These are phyloP conservation scores for Puccinia brachypodii DNA, from an alignment of 1,284 basidiomycete genomes.

Conservation along the genomic window DNA sequence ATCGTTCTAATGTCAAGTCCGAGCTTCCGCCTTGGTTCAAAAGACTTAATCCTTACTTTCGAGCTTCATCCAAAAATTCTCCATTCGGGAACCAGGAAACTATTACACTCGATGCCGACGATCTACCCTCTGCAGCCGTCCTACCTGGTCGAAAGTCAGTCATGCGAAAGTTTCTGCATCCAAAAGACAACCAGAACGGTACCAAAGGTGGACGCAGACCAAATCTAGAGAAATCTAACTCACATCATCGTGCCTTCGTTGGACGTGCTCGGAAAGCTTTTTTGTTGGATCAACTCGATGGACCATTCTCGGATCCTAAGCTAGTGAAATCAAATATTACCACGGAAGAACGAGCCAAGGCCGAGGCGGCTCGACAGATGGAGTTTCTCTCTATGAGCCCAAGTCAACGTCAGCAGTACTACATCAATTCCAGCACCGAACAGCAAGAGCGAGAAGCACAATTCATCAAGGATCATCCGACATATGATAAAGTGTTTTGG, in stretches of 20 bases:
- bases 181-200: conserved; percentile 65
- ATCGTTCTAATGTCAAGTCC: conserved; percentile 58
- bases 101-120: conserved; percentile 49
- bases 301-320: conserved; percentile 1
- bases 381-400: conserved; percentile 45
- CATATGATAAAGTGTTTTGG: conserved; percentile 89
- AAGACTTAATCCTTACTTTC: conserved; percentile 82
- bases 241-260: conserved; percentile 22
- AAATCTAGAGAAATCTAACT: neutral
- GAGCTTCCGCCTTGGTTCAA: conserved; percentile 69
- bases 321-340: conserved; percentile 10
- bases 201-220: conserved; percentile 64
- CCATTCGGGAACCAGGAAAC: conserved; percentile 61
- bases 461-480: conserved; percentile 84
- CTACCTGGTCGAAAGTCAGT: conserved; percentile 28
- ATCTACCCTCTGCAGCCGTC: conserved; percentile 44
- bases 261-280: conserved; percentile 39
- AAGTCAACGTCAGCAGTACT: conserved; percentile 47
- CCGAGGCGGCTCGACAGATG: conserved; percentile 33
- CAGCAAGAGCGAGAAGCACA: conserved; percentile 77
- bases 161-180: conserved; percentile 22
- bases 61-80: conserved; percentile 61
- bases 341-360: conserved; percentile 23
- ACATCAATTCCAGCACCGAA: conserved; percentile 66
- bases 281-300: conserved; percentile 10